Percentiles rank a stretch among this genome's conserved stretches.
phyloP scores from a whole-genome alignment of 257 asterid genomes.

The Lithospermum erythrorhizon region DNA sequence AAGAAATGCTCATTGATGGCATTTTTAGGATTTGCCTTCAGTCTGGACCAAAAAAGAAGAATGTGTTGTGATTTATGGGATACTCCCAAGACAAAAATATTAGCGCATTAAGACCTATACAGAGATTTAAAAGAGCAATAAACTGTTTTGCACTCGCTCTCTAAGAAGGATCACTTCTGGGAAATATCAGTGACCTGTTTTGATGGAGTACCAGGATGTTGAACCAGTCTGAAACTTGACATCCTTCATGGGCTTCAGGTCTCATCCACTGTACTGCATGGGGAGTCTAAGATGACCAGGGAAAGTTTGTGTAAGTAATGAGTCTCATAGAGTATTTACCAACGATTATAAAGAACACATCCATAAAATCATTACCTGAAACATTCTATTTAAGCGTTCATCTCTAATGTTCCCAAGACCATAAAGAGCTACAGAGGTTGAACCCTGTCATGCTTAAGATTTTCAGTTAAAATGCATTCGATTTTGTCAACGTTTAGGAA shows the following conservation, averaged over 20 bases:
- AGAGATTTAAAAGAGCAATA: constrained; percentile 7
- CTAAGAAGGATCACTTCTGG: neutral
- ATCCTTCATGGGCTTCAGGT: constrained; percentile 79
- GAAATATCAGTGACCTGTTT: constrained; percentile 46
- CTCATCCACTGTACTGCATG: constrained; percentile 99
- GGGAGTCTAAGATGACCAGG: constrained; percentile 59
- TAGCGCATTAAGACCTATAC: constrained; percentile 4
- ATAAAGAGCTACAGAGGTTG: constrained; percentile 89
- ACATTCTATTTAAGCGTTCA: constrained; percentile 95
- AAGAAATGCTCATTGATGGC: constrained; percentile 96
- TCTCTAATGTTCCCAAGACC: constrained; percentile 99
- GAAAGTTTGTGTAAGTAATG: constrained; percentile 7
- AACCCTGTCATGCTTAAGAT: constrained; percentile 46
- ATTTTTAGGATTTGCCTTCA: constrained; percentile 93
- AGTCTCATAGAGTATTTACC: neutral
- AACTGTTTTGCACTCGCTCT: neutral
- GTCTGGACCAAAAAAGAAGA: constrained; percentile 40
- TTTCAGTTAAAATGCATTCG: constrained; percentile 1
- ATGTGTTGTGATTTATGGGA: constrained; percentile 8
- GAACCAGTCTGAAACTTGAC: constrained; percentile 91
- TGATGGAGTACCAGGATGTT: constrained; percentile 91
- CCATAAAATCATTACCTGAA: constrained; percentile 48
- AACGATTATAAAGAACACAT: neutral
- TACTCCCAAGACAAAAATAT: constrained; percentile 9
- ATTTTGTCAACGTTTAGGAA: neutral